A percentile compares a stretch with the other conserved stretches of the same genome.
Evolutionary conservation across 148 eudicot genomes (phyloP).

Genomic region (Camellia lanceoleosa): DNA sequence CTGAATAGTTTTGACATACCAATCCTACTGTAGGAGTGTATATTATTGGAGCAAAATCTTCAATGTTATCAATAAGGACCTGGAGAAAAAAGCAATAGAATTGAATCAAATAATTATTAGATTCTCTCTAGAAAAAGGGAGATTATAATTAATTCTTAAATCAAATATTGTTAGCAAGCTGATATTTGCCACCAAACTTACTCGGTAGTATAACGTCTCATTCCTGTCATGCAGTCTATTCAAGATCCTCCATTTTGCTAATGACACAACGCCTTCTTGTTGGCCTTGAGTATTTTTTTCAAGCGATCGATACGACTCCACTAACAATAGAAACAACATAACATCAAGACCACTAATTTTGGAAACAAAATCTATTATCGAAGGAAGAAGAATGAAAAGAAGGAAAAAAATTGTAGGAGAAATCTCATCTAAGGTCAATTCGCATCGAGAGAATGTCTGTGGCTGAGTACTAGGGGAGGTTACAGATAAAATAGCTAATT

Average conservation of each 20-base stretch:
- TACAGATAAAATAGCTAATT: not conserved
- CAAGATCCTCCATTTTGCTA: conserved; percentile 94
- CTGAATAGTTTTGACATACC: conserved; percentile 96
- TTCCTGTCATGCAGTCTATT: conserved; percentile 96
- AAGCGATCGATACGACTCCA: conserved; percentile 86
- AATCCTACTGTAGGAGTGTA: conserved; percentile 98
- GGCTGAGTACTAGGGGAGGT: not conserved
- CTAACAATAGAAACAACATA: conserved; percentile 37
- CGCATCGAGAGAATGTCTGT: not conserved
- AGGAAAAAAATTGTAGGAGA: not conserved
- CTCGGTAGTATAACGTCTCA: conserved; percentile 92
- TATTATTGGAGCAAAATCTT: conserved; percentile 75
- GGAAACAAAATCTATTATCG: conserved; percentile 10
- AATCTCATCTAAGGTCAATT: conserved; percentile 4
- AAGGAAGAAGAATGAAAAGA: not conserved
- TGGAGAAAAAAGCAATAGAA: conserved; percentile 37
- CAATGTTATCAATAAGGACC: conserved; percentile 81
- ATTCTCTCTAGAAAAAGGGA: not conserved
- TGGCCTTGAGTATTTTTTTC: conserved; percentile 82
- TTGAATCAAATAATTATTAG: conserved; percentile 20
- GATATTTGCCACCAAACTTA: conserved; percentile 39
- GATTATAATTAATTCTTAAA: not conserved
- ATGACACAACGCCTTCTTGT: conserved; percentile 49
- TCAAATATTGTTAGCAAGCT: not conserved
- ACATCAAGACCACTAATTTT: not conserved